Base-by-base conservation (phyloP, 176 grass and related monocot genomes). In the Ensete glaucum region DNA sequence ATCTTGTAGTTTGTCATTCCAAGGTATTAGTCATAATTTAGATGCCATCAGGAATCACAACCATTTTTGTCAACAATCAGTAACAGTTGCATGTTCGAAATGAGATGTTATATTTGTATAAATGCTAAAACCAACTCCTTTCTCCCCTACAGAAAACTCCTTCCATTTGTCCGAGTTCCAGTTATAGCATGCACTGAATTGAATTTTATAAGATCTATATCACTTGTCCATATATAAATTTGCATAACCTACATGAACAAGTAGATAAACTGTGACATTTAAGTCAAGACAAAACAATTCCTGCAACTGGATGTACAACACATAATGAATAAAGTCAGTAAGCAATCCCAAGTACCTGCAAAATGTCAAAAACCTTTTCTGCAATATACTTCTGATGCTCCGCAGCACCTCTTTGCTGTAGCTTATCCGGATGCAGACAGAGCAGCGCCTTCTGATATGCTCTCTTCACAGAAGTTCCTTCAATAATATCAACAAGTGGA, bases 351-450 rank as follows among this genome's bases (percentile, higher is more conserved):
- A 73, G 53, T 99, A 99, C 95, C 95, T 99, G 90, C 84, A 99
- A 76, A 87, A 99, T 94, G 17, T 89, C 86, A 67, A 99, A 93
- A 85, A 94, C 90, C 70, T 86, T 91, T 87, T 99, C 88, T 60
- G 90, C 95, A 76, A 99, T 81, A 69, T 91, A 93, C 76, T 89
- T 99, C 51, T 99, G 85, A 79, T 94, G 90, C 20, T 65, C 69
- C n/a, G 80, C 78, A 85, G 64, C 88, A 43, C 84, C 86, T 72
- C 90, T 77, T 21, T 94, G 90, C 52, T 99, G 90, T 78, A 99
- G 82, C 66, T 99, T 99, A 83, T 99, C 95, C 34, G 95, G 95
- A 85, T 99, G 95, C 71, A 94, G 78, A n/a, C 81, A 94, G 56
- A 99, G 80, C 63, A 99, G 54, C 69, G 95, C 95, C 81, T 76